phyloP scores from a whole-genome alignment of 2,329 filamentous ascomycete species.

The Penicillium sp. region DNA sequence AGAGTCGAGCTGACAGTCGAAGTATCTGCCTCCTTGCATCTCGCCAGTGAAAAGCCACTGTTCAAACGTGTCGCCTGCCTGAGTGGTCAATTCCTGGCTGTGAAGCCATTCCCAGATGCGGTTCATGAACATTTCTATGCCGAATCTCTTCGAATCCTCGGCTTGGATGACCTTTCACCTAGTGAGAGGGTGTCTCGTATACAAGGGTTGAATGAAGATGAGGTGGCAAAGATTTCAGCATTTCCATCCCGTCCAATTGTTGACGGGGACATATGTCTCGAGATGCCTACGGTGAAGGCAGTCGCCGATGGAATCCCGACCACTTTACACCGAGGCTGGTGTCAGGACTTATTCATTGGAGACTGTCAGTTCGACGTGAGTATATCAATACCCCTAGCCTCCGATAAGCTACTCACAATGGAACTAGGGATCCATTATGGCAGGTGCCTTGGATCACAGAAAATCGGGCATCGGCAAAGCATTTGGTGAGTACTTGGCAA shows the following conservation, averaged over 20 bases:
- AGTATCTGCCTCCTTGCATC: background rate
- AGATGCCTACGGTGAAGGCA: background rate
- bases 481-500: background rate
- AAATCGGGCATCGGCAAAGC: background rate
- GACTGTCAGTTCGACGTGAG: background rate
- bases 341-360: background rate
- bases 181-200: background rate
- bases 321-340: background rate
- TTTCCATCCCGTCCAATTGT: background rate
- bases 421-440: background rate
- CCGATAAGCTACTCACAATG: background rate
- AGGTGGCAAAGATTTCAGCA: background rate
- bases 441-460: background rate
- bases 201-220: background rate
- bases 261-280: background rate
- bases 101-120: background rate
- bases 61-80: background rate
- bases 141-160: background rate
- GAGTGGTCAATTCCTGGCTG: background rate
- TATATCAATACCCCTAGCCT: background rate
- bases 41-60: background rate
- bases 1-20: background rate
- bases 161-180: background rate
- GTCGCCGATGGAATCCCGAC: background rate
- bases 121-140: background rate